Evolutionary conservation across 352 stramenopile genomes (phyloP).

Genomic region (Phytophthora cajani): DNA sequence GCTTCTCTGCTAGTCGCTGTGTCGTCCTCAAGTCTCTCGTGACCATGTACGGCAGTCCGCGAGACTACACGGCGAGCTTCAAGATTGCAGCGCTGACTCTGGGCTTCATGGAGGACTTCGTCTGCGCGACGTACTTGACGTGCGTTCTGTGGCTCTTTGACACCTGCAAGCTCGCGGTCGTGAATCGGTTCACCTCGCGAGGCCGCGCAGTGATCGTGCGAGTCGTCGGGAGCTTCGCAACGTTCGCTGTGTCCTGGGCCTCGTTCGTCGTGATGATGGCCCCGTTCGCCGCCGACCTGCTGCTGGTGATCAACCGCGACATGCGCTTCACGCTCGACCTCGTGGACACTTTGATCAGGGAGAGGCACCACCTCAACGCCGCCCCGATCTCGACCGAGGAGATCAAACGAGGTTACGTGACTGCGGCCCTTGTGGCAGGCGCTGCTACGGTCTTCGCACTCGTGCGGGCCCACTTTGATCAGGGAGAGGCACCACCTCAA

Average conservation of each 20-base stretch:
- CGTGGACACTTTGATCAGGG: constrained; percentile 14
- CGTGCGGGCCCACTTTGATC: constrained; percentile 7
- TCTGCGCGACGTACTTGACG: constrained; percentile 25
- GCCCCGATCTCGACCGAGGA: constrained; percentile 27
- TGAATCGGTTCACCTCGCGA: background rate
- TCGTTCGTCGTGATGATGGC: constrained; percentile 24
- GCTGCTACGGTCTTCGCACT: constrained; percentile 10
- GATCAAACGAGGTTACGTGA: constrained; percentile 32
- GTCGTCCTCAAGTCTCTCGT: constrained; percentile 16
- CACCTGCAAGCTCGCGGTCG: background rate
- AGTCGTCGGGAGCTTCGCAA: background rate
- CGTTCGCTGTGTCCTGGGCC: background rate
- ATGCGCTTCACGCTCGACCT: constrained; percentile 47
- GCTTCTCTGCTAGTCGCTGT: constrained; percentile 15
- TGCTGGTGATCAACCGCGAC: constrained; percentile 37
- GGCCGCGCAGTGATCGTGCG: background rate
- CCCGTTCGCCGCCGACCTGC: constrained; percentile 35
- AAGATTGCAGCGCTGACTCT: constrained; percentile 18
- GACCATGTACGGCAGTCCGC: constrained; percentile 10
- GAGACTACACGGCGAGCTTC: constrained; percentile 5
- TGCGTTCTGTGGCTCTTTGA: constrained; percentile 22
- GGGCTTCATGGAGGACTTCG: constrained; percentile 22
- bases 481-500: constrained; percentile 35
- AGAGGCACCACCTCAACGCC: constrained; percentile 36
- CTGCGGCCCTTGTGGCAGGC: constrained; percentile 11